A percentile compares a stretch with the other conserved stretches of the same genome.
Conservation (phyloP, 2,329 filamentous ascomycete genomes). For the Fusarium sp. region DNA sequence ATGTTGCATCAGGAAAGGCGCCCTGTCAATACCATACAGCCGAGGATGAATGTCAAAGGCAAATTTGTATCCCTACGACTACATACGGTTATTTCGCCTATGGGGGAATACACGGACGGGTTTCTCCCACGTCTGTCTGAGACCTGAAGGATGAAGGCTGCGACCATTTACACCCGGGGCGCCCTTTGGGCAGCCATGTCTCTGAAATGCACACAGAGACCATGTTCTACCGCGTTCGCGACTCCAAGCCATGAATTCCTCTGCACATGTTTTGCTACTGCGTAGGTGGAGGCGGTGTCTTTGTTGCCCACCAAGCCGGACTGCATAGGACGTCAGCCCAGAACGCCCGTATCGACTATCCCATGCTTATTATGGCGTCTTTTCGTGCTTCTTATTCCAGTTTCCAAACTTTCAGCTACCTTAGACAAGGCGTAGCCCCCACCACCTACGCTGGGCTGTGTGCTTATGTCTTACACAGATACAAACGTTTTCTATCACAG, state of each 20-base stretch:
- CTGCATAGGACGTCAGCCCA: constrained; percentile 13
- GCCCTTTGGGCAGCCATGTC: constrained; percentile 21
- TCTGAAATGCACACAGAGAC: constrained; percentile 14
- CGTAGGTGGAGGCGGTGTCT: constrained; percentile 5
- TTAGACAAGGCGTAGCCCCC: background rate
- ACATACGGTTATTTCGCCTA: constrained; percentile 19
- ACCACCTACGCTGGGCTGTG: background rate
- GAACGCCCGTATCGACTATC: constrained; percentile 4
- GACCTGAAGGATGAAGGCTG: constrained; percentile 3
- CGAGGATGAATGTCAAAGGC: background rate
- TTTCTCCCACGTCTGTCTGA: constrained; percentile 10
- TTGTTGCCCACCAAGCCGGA: constrained; percentile 17
- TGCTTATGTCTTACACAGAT: background rate
- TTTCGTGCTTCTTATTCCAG: background rate
- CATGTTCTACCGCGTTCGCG: constrained; percentile 23
- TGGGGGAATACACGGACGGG: constrained; percentile 13
- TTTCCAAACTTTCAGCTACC: background rate
- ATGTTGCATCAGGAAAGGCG: constrained; percentile 13
- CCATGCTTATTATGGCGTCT: constrained; percentile 3
- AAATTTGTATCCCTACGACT: background rate
- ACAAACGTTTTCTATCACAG: background rate
- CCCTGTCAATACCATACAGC: constrained; percentile 4
- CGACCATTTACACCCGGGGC: background rate
- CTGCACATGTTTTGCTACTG: constrained; percentile 5
- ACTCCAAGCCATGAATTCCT: constrained; percentile 31